Percentiles rank a stretch among this genome's conserved stretches.
phyloP scores from a whole-genome alignment of 2,329 filamentous ascomycete genomes.

The Penicillium sp. region DNA sequence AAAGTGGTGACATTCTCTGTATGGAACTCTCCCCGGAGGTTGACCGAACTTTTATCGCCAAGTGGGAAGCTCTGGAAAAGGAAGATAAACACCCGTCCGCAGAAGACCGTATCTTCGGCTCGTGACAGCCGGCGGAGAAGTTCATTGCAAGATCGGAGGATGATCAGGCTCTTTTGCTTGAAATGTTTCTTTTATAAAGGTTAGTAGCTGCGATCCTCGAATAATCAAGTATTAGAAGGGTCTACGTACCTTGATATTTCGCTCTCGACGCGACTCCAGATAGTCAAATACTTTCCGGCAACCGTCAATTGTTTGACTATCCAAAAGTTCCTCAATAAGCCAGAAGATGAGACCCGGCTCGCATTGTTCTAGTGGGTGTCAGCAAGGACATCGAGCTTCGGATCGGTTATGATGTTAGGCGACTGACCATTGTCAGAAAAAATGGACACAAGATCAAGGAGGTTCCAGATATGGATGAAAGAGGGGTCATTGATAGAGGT shows the following conservation, averaged over 20 bases:
- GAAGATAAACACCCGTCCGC: constrained; percentile 96
- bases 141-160: constrained; percentile 93
- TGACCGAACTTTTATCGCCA: constrained; percentile 95
- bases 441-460: constrained; percentile 87
- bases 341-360: constrained; percentile 83
- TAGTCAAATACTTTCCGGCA: constrained; percentile 93
- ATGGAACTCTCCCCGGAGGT: constrained; percentile 93
- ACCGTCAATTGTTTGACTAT: constrained; percentile 91
- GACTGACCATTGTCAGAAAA: constrained; percentile 77
- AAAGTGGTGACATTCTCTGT: constrained; percentile 89
- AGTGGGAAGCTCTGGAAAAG: constrained; percentile 97
- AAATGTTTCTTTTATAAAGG: constrained; percentile 59
- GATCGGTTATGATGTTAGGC: constrained; percentile 3
- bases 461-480: constrained; percentile 86
- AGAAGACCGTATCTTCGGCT: constrained; percentile 95
- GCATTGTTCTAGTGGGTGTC: constrained; percentile 50
- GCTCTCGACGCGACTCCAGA: constrained; percentile 86
- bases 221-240: not conserved
- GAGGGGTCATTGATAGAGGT: constrained; percentile 73
- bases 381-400: constrained; percentile 11
- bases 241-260: constrained; percentile 70
- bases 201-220: not conserved
- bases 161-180: constrained; percentile 80
- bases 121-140: constrained; percentile 89
- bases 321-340: constrained; percentile 90